Conservation (phyloP, 768 basidiomycete species). For the Erythrobasidium yunnanense region DNA sequence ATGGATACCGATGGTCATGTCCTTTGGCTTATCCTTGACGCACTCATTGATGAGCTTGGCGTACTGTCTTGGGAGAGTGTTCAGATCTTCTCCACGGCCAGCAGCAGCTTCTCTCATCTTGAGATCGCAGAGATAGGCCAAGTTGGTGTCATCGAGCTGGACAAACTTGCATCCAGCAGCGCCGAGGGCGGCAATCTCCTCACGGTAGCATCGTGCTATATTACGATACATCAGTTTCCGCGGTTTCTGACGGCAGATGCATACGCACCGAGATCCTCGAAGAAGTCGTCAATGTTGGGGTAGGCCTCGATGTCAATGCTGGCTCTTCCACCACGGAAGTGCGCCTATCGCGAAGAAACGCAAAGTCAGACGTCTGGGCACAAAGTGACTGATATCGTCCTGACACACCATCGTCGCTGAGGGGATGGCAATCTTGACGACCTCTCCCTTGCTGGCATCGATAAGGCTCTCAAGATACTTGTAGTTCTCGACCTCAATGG, state of each 20-base stretch:
- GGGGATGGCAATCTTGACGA: constrained; percentile 39
- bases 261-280: constrained; percentile 30
- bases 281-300: constrained; percentile 34
- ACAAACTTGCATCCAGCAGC: constrained; percentile 33
- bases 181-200: constrained; percentile 31
- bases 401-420: constrained; percentile 34
- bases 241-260: too few relatives aligned
- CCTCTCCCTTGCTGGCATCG: constrained; percentile 23
- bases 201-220: constrained; percentile 27
- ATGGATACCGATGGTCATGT: constrained; percentile 33
- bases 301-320: constrained; percentile 30
- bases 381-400: background rate
- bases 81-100: constrained; percentile 32
- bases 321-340: constrained; percentile 34
- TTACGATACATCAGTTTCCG: too few relatives aligned
- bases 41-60: constrained; percentile 32
- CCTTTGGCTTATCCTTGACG: constrained; percentile 26
- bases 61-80: constrained; percentile 32
- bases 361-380: background rate
- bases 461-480: constrained; percentile 33
- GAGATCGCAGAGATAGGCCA: constrained; percentile 32
- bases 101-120: constrained; percentile 31
- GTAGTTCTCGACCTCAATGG: constrained; percentile 38
- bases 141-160: constrained; percentile 36
- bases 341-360: constrained; percentile 12